A percentile compares a stretch with the other conserved stretches of the same genome.
Evolutionary conservation across 2,329 filamentous ascomycete genomes (phyloP).

Genomic region (Penicillium palitans): DNA sequence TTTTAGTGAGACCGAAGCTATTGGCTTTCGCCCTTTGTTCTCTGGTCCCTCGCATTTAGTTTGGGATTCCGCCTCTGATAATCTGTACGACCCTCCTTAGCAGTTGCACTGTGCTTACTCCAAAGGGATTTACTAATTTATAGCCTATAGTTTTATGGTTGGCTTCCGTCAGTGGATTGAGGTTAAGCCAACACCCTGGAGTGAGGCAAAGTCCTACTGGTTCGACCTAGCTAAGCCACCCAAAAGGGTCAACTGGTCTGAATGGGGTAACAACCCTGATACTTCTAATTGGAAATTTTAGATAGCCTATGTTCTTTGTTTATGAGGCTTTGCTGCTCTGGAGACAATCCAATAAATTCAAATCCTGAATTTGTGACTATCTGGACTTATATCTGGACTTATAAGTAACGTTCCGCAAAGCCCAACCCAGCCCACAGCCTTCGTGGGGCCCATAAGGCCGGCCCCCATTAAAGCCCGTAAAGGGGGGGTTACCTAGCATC

Average conservation of each 20-base stretch:
- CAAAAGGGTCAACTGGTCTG: background rate
- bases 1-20: background rate
- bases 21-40: background rate
- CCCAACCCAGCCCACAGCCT: too few species aligned
- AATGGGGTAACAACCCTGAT: background rate
- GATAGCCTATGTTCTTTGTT: background rate
- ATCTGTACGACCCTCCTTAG: background rate
- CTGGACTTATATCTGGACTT: too few species aligned
- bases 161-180: background rate
- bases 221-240: background rate
- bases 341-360: background rate
- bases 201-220: background rate
- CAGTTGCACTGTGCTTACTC: background rate
- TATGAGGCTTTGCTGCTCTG: background rate
- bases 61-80: background rate
- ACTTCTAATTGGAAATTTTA: background rate
- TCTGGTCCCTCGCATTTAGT: background rate
- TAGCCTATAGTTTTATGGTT: background rate
- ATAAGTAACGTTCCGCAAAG: too few species aligned
- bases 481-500: too few species aligned
- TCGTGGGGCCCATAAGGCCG: too few species aligned
- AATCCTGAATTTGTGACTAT: background rate
- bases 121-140: background rate
- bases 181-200: background rate
- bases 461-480: too few species aligned